A percentile compares a stretch with the other conserved stretches of the same genome.
Evolutionary conservation across 371 early-diverging fungal species (phyloP).

Genomic region (Fennellomyces sp.): DNA sequence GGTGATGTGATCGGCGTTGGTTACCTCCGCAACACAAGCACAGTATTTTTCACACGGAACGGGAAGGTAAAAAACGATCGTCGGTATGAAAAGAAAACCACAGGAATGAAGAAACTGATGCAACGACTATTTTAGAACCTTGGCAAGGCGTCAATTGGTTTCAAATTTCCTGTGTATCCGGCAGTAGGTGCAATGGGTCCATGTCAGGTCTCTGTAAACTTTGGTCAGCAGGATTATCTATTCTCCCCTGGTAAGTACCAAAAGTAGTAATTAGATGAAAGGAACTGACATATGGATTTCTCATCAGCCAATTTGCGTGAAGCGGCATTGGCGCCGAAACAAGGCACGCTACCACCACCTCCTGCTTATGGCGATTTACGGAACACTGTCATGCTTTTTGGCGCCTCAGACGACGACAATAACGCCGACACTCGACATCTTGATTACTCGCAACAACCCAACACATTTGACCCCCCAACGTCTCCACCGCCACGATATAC

Average conservation of each 20-base stretch:
- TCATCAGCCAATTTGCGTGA: conserved; percentile 68
- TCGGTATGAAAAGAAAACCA: neutral
- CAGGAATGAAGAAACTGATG: neutral
- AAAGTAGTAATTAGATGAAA: neutral
- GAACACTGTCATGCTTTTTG: conserved; percentile 48
- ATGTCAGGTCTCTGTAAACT: conserved; percentile 54
- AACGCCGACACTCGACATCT: conserved; percentile 7
- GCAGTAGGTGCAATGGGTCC: conserved; percentile 58
- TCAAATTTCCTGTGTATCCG: conserved; percentile 52
- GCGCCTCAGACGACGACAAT: conserved; percentile 13
- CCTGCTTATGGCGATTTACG: conserved; percentile 59
- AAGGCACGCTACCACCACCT: conserved; percentile 57
- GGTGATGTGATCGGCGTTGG: conserved; percentile 79
- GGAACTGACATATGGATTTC: neutral
- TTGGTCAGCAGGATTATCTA: conserved; percentile 47
- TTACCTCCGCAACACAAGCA: conserved; percentile 63
- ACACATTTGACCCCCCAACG: neutral
- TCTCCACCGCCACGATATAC: conserved; percentile 16
- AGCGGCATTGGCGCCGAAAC: conserved; percentile 69
- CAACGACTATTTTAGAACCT: conserved; percentile 42
- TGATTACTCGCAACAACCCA: conserved; percentile 12
- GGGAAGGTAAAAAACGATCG: conserved; percentile 40
- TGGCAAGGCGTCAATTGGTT: conserved; percentile 55
- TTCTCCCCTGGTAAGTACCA: conserved; percentile 18
- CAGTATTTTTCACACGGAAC: conserved; percentile 75